Evolutionary conservation across 208 protist species (phyloP).

Genomic region (Naegleria gruberi): DNA sequence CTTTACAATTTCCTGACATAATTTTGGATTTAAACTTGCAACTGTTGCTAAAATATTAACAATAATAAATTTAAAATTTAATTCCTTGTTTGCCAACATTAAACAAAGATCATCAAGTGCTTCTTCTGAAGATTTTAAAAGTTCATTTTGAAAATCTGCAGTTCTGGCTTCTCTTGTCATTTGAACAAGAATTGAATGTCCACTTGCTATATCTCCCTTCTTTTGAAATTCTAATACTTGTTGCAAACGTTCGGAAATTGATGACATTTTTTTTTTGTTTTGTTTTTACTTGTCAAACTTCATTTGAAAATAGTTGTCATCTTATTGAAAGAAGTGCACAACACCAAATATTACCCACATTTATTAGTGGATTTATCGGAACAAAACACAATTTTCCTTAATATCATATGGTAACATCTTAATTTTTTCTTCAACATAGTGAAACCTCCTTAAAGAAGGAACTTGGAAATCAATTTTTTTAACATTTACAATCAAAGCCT

Average conservation of each 20-base stretch:
- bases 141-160: background rate
- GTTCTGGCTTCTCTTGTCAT: background rate
- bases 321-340: no score
- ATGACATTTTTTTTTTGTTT: no score
- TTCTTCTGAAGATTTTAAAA: background rate
- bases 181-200: background rate
- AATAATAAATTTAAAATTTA: background rate
- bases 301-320: no score
- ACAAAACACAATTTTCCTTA: no score
- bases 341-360: no score
- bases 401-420: no score
- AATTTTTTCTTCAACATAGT: no score
- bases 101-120: background rate
- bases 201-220: background rate
- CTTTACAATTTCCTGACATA: background rate
- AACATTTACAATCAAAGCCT: no score
- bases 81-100: background rate
- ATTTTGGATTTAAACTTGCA: background rate
- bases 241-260: background rate
- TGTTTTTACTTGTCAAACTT: no score
- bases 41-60: background rate
- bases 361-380: no score
- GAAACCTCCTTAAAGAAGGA: no score
- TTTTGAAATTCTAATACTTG: background rate
- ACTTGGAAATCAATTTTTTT: no score